phyloP scores from a whole-genome alignment of 345 rosid genomes.

The Ricinus communis region DNA sequence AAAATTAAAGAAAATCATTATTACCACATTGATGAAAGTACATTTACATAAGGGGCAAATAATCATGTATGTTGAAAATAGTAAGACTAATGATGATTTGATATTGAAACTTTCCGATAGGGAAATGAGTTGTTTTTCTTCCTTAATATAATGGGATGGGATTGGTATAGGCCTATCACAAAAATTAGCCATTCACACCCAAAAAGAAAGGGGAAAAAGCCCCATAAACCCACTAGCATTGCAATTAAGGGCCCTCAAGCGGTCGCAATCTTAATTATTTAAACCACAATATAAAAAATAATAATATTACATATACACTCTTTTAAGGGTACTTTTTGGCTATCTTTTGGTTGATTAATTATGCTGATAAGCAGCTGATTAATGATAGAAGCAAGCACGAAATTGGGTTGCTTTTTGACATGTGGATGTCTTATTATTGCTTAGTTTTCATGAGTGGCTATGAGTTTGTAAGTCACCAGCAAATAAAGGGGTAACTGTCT shows the following conservation, averaged over 20 bases:
- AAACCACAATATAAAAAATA: conserved; percentile 6
- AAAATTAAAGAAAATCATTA: neutral
- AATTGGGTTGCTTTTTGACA: conserved; percentile 26
- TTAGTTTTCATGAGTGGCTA: conserved; percentile 17
- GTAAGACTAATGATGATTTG: conserved; percentile 14
- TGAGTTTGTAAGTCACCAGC: neutral
- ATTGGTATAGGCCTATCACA: neutral
- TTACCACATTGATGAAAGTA: neutral
- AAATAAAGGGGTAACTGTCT: too few species aligned
- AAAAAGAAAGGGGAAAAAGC: neutral
- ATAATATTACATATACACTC: neutral
- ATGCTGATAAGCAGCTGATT: conserved; percentile 7
- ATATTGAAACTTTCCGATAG: conserved; percentile 2
- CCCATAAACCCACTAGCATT: conserved; percentile 9
- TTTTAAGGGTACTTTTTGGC: neutral
- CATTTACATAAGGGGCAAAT: neutral
- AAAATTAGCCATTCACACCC: neutral
- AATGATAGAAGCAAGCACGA: conserved; percentile 22
- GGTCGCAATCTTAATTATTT: conserved; percentile 24
- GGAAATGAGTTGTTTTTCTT: neutral
- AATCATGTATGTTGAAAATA: neutral
- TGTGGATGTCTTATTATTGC: conserved; percentile 2
- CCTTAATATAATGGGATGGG: conserved; percentile 7
- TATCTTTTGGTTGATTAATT: neutral
- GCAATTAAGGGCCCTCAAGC: conserved; percentile 11